phyloP scores from a whole-genome alignment of 805 yeast genomes.

The Kazachstania taianensis region DNA sequence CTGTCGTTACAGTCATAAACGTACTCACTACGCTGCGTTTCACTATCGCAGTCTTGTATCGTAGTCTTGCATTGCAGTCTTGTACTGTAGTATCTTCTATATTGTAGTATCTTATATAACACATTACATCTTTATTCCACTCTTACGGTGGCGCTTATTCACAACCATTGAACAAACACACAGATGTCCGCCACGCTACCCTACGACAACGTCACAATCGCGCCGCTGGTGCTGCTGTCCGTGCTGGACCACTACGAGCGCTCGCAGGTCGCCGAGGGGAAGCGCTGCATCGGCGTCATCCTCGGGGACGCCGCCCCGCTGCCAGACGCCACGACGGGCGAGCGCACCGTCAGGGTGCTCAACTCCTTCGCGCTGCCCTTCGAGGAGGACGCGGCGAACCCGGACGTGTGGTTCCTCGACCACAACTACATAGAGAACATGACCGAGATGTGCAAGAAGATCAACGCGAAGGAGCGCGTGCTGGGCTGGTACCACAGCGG shows the following conservation, averaged over 20 bases:
- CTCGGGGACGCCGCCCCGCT: constrained; percentile 65
- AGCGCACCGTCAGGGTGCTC: constrained; percentile 52
- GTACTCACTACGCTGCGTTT: too few relatives aligned
- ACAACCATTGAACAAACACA: background rate
- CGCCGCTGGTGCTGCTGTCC: constrained; percentile 88
- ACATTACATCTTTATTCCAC: background rate
- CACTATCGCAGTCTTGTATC: too few relatives aligned
- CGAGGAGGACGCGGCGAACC: constrained; percentile 88
- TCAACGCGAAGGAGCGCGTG: constrained; percentile 90
- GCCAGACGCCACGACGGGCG: constrained; percentile 7
- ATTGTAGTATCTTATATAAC: too few relatives aligned
- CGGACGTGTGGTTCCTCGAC: constrained; percentile 93
- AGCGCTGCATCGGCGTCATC: constrained; percentile 89
- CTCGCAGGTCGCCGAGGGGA: constrained; percentile 59
- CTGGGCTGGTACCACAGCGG: constrained; percentile 99
- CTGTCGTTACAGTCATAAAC: too few relatives aligned
- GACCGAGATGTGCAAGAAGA: constrained; percentile 97
- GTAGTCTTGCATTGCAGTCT: too few relatives aligned
- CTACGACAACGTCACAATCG: constrained; percentile 68
- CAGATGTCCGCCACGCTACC: constrained; percentile 10
- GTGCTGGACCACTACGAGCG: constrained; percentile 94
- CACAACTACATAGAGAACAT: constrained; percentile 92
- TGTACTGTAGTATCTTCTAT: too few relatives aligned
- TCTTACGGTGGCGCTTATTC: background rate
- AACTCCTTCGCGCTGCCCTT: constrained; percentile 96